Percentiles rank a stretch among this genome's conserved stretches.
These are phyloP conservation scores for Fusarium begoniae DNA, from an alignment of 2,329 filamentous ascomycete genomes.

Conservation along the genomic window DNA sequence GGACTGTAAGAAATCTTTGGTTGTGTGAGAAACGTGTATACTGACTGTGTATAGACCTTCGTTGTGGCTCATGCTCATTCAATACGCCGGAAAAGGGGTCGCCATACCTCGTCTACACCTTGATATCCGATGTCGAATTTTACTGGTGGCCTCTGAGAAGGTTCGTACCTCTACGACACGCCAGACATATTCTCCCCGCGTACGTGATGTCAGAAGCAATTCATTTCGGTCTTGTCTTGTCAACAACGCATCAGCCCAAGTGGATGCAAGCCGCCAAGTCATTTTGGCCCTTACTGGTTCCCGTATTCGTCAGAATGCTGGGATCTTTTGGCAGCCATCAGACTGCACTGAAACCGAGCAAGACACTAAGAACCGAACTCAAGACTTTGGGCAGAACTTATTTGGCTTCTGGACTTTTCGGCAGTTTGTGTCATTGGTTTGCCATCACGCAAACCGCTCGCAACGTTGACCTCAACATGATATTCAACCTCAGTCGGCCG, in stretches of 20 bases:
- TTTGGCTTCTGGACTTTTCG: neutral
- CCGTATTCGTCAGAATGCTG: neutral
- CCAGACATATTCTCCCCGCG: neutral
- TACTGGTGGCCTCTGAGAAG: neutral
- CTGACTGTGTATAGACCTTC: neutral
- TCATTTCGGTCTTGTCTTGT: neutral
- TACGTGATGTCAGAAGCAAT: neutral
- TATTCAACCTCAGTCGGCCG: no score
- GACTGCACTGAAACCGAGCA: no score
- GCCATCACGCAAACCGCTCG: no score
- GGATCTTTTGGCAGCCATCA: neutral
- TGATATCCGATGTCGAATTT: neutral
- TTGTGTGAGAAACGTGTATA: neutral
- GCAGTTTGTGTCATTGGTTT: neutral
- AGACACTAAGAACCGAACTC: neutral
- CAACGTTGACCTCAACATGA: no score
- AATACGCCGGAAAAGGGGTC: neutral
- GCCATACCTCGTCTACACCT: neutral
- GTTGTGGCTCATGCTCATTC: neutral
- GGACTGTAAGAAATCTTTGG: neutral
- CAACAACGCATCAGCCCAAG: rapidly evolving
- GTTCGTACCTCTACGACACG: neutral
- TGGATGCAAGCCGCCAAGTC: neutral
- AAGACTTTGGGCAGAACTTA: rapidly evolving
- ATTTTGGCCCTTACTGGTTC: neutral